These are phyloP conservation scores for Oryza officinalis DNA, from an alignment of 176 grass and related monocot genomes.

Conservation along the genomic window DNA sequence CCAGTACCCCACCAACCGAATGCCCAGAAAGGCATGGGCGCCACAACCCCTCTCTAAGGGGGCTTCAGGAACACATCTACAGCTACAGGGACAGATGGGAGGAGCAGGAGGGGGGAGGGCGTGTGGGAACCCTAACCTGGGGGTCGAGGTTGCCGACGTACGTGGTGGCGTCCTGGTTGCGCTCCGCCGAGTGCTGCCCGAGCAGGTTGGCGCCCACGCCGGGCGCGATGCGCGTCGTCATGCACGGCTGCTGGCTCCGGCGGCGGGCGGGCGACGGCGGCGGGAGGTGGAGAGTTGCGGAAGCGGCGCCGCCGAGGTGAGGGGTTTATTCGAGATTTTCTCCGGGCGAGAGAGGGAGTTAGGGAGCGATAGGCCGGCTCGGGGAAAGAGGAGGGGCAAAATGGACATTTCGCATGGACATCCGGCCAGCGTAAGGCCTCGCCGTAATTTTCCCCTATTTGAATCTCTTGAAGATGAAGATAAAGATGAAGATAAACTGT, in stretches of 20 bases:
- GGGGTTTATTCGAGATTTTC: conserved; percentile 32
- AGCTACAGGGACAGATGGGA: neutral
- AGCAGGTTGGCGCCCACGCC: conserved; percentile 94
- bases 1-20: neutral
- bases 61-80: neutral
- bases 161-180: conserved; percentile 96
- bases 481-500: too few species aligned
- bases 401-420: too few species aligned
- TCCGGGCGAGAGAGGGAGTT: neutral
- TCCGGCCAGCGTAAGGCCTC: too few species aligned
- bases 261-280: neutral
- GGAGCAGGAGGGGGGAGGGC: neutral
- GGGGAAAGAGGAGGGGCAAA: too few species aligned
- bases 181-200: conserved; percentile 94
- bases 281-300: neutral
- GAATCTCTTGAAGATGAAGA: too few species aligned
- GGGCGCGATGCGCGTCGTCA: conserved; percentile 98
- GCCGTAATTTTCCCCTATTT: too few species aligned
- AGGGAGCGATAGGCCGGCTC: too few species aligned
- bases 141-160: conserved; percentile 98
- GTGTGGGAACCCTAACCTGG: conserved; percentile 54
- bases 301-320: neutral
- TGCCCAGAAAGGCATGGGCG: neutral
- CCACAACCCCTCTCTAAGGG: neutral
- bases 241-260: conserved; percentile 7